These are phyloP conservation scores for Phytophthora litchii DNA, from an alignment of 352 stramenopile genomes.

Conservation along the genomic window DNA sequence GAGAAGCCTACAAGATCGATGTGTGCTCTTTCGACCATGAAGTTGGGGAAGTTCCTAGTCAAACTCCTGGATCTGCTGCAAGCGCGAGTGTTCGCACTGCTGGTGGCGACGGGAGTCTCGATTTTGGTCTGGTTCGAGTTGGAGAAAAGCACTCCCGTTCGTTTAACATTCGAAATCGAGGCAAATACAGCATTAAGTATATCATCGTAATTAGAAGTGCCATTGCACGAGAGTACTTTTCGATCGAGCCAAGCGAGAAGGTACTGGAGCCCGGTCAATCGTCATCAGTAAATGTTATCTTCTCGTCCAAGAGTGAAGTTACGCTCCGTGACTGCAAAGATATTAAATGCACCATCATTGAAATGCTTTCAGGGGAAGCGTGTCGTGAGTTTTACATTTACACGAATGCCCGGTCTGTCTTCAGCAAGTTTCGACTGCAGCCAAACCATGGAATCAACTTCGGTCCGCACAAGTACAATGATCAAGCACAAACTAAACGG, in stretches of 20 bases:
- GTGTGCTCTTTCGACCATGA: slow-evolving; percentile 81
- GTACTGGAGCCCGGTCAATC: slow-evolving; percentile 75
- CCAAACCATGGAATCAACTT: slow-evolving; percentile 93
- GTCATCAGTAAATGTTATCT: slow-evolving; percentile 77
- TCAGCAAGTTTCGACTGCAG: slow-evolving; percentile 87
- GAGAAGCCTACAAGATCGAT: slow-evolving; percentile 93
- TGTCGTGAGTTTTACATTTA: slow-evolving; percentile 90
- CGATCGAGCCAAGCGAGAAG: slow-evolving; percentile 79
- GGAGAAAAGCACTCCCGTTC: slow-evolving; percentile 79
- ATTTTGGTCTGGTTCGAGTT: slow-evolving; percentile 94
- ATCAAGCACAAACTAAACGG: slow-evolving; percentile 67
- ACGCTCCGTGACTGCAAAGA: slow-evolving; percentile 91
- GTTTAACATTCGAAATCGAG: slow-evolving; percentile 90
- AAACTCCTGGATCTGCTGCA: slow-evolving; percentile 3
- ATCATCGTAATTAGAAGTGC: slow-evolving; percentile 63
- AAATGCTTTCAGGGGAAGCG: slow-evolving; percentile 90
- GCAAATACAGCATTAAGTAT: slow-evolving; percentile 95
- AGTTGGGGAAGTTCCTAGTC: slow-evolving; percentile 10
- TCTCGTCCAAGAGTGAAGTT: slow-evolving; percentile 82
- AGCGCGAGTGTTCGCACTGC: background rate
- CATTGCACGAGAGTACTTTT: slow-evolving; percentile 72
- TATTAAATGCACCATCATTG: slow-evolving; percentile 92
- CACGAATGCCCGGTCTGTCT: slow-evolving; percentile 79
- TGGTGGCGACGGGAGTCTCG: slow-evolving; percentile 68
- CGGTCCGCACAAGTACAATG: slow-evolving; percentile 91